phyloP scores from a whole-genome alignment of 1,284 basidiomycete genomes.

The Ceratobasidium papillatum region DNA sequence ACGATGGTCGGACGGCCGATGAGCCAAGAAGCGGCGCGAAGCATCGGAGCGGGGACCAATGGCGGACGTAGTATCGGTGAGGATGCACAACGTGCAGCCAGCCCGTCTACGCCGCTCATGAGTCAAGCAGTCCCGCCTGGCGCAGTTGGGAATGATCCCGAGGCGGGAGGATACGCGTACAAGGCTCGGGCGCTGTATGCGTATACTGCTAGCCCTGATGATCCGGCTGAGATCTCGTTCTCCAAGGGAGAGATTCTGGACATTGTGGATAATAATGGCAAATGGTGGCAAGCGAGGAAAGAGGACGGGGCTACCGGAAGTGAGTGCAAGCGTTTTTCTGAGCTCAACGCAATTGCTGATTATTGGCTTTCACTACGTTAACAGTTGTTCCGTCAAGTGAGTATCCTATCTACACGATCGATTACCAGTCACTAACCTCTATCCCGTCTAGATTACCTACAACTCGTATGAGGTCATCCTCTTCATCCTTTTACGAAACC shows the following conservation, averaged over 20 bases:
- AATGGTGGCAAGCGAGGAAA: constrained; percentile 96
- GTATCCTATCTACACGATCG: constrained; percentile 9
- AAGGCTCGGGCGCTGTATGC: constrained; percentile 89
- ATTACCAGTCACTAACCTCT: constrained; percentile 1
- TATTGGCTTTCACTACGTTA: constrained; percentile 1
- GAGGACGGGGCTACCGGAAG: constrained; percentile 81
- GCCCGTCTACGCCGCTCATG: constrained; percentile 44
- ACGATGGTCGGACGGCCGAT: constrained; percentile 20
- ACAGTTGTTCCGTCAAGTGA: constrained; percentile 45
- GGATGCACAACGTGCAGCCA: constrained; percentile 39
- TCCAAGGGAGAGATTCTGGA: constrained; percentile 93
- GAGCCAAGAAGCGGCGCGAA: constrained; percentile 36
- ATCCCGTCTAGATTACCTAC: constrained; percentile 45
- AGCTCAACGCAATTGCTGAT: background rate
- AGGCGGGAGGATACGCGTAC: constrained; percentile 62
- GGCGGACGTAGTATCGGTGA: constrained; percentile 31
- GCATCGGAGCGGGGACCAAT: constrained; percentile 35
- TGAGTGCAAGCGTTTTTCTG: constrained; percentile 47
- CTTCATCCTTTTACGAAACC: background rate
- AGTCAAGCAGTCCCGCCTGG: constrained; percentile 41
- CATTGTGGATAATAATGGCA: constrained; percentile 91
- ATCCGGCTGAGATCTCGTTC: constrained; percentile 97
- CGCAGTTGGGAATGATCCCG: constrained; percentile 25
- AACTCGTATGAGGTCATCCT: constrained; percentile 42
- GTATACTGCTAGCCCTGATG: constrained; percentile 91